phyloP scores from a whole-genome alignment of 257 asterid species.

The Ocimum tenuiflorum region DNA sequence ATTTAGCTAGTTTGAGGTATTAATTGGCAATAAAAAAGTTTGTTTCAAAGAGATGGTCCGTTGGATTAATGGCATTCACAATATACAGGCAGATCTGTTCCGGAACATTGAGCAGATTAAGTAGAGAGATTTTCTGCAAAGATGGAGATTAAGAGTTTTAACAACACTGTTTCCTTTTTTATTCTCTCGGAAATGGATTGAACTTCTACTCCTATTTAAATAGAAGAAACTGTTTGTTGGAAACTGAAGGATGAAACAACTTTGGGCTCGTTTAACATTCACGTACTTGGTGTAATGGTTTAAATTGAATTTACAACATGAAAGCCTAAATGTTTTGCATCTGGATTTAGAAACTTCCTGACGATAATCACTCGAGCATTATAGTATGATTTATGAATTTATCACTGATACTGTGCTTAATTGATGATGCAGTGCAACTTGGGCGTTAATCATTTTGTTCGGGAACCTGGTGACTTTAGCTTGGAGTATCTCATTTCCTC shows the following conservation, averaged over 20 bases:
- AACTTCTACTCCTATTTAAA: neutral
- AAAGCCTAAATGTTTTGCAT: neutral
- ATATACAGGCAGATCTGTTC: constrained; percentile 18
- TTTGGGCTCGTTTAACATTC: neutral
- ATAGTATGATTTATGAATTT: neutral
- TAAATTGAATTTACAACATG: neutral
- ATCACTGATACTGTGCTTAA: constrained; percentile 15
- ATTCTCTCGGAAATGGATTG: neutral
- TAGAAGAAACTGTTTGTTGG: neutral
- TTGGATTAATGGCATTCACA: neutral
- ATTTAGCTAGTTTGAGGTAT: neutral
- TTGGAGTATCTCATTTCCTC: constrained; percentile 13
- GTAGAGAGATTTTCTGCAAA: constrained; percentile 3
- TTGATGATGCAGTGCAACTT: constrained; percentile 22
- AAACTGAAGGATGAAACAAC: neutral
- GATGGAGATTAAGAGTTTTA: neutral
- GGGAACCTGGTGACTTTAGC: constrained; percentile 9
- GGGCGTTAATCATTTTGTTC: constrained; percentile 17
- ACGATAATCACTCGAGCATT: neutral
- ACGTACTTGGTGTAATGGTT: neutral
- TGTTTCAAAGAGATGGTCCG: neutral
- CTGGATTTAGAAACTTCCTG: neutral
- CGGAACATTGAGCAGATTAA: neutral
- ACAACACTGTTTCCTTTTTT: neutral
- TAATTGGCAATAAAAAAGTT: constrained; percentile 5